Percentiles rank a stretch among this genome's conserved stretches.
Evolutionary conservation across 2,329 filamentous ascomycete species (phyloP).

Genomic region (Chaetoscypha palmicola): DNA sequence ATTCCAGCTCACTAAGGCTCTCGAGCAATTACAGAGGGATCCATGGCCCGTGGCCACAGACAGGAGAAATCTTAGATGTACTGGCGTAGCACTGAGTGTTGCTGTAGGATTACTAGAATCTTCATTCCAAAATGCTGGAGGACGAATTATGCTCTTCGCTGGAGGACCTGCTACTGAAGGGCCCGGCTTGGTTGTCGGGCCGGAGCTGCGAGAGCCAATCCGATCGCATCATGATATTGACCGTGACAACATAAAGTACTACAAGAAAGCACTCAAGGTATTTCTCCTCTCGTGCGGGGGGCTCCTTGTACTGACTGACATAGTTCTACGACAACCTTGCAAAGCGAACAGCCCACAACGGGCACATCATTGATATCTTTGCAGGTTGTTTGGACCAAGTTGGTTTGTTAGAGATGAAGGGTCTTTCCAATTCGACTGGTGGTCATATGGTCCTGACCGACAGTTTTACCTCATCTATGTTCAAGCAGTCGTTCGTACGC

Average conservation of each 20-base stretch:
- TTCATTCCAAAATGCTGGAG: conserved; percentile 91
- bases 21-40: conserved; percentile 93
- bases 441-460: conserved; percentile 98
- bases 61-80: conserved; percentile 82
- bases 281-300: conserved; percentile 14
- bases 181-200: conserved; percentile 92
- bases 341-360: conserved; percentile 91
- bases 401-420: conserved; percentile 96
- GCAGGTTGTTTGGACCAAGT: conserved; percentile 97
- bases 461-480: conserved; percentile 98
- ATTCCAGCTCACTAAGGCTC: conserved; percentile 91
- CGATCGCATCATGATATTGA: conserved; percentile 98
- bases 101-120: conserved; percentile 88
- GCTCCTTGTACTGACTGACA: neutral
- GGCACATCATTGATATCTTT: conserved; percentile 96
- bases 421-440: conserved; percentile 88
- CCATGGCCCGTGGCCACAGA: conserved; percentile 97
- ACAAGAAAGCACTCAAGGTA: conserved; percentile 97
- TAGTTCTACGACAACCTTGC: conserved; percentile 93
- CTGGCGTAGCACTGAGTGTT: conserved; percentile 92
- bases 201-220: conserved; percentile 92
- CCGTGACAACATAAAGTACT: conserved; percentile 97
- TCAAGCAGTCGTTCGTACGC: conserved; percentile 95
- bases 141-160: conserved; percentile 93
- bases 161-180: conserved; percentile 94